Percentiles rank a stretch among this genome's conserved stretches.
phyloP scores from a whole-genome alignment of 495 filamentous ascomycete species.

The Penicillium crystallinum region DNA sequence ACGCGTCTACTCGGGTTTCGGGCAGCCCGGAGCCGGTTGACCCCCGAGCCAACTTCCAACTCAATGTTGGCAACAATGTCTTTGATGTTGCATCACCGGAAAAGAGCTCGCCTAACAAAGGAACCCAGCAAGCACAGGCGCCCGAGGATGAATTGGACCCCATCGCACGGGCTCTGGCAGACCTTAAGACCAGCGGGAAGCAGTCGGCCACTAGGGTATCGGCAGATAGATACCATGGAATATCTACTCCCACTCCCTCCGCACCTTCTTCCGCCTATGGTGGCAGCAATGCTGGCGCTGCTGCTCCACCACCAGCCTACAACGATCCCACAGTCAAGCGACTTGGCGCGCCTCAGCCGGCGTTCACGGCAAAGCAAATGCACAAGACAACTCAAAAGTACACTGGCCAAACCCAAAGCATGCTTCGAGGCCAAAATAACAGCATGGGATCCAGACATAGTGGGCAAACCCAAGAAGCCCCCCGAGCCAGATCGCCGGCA shows the following conservation, averaged over 20 bases:
- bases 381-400: slow-evolving; percentile 86
- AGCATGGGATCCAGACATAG: slow-evolving; percentile 24
- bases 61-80: slow-evolving; percentile 96
- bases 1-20: slow-evolving; percentile 26
- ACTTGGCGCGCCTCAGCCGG: slow-evolving; percentile 84
- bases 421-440: slow-evolving; percentile 57
- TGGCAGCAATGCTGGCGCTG: slow-evolving; percentile 45
- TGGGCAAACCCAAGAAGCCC: slow-evolving; percentile 32
- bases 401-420: slow-evolving; percentile 71
- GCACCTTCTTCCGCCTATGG: slow-evolving; percentile 58
- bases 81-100: slow-evolving; percentile 93
- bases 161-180: slow-evolving; percentile 86
- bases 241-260: slow-evolving; percentile 60
- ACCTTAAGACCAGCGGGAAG: slow-evolving; percentile 82
- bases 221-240: slow-evolving; percentile 88
- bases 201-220: slow-evolving; percentile 73
- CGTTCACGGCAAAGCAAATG: slow-evolving; percentile 89
- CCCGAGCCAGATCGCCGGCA: slow-evolving; percentile 45
- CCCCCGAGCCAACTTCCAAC: slow-evolving; percentile 83
- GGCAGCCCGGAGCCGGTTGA: slow-evolving; percentile 87
- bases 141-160: slow-evolving; percentile 64
- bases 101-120: slow-evolving; percentile 31
- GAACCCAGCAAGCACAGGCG: slow-evolving; percentile 28
- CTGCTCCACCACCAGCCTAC: slow-evolving; percentile 78
- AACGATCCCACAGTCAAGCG: slow-evolving; percentile 66